Evolutionary conservation across 179 eudicot genomes (phyloP).

Genomic region (Amaranthus tricolor): DNA sequence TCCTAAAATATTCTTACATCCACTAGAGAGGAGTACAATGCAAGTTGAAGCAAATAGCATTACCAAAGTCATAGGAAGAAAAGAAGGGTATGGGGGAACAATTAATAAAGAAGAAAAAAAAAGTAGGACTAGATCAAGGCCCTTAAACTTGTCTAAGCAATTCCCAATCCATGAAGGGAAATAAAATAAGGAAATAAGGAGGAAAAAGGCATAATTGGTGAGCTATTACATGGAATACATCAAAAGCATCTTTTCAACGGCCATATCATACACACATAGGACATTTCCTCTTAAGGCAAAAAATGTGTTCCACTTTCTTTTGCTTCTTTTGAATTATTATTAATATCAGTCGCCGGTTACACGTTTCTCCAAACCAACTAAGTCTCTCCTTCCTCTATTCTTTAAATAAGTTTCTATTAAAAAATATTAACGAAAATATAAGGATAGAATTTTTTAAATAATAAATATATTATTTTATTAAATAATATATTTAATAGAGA

Average conservation of each 20-base stretch:
- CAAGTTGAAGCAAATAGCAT: too few relatives aligned
- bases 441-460: too few relatives aligned
- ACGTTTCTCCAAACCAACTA: background rate
- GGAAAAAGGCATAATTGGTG: background rate
- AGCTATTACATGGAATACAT: background rate
- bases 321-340: background rate
- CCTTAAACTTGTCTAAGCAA: background rate
- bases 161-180: background rate
- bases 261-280: constrained; percentile 5
- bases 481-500: too few relatives aligned
- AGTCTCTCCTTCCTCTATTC: too few relatives aligned
- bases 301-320: background rate
- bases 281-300: constrained; percentile 20
- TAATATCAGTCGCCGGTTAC: background rate
- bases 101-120: background rate
- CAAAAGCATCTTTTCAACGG: constrained; percentile 7
- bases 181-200: background rate
- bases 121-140: background rate
- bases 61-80: background rate
- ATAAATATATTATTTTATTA: too few relatives aligned
- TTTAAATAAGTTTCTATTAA: too few relatives aligned
- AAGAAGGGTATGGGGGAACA: background rate
- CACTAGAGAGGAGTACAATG: too few relatives aligned
- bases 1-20: too few relatives aligned
- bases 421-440: too few relatives aligned